Conservation (phyloP, 2,329 filamentous ascomycete species). For the Akanthomyces muscarius region DNA sequence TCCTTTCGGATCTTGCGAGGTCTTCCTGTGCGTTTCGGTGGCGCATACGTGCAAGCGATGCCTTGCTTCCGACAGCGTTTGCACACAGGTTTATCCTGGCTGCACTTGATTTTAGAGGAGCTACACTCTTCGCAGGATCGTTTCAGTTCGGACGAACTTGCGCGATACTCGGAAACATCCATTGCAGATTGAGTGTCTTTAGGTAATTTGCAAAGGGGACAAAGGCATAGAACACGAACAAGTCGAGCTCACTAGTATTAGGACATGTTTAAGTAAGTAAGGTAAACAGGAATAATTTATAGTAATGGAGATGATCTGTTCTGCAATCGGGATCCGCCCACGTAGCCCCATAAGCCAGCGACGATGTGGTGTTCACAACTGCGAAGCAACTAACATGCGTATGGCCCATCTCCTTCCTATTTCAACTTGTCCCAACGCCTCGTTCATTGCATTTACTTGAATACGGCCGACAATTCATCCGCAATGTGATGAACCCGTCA, state of each 20-base stretch:
- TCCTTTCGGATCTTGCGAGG: conserved; percentile 3
- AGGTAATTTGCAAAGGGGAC: neutral
- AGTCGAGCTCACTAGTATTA: neutral
- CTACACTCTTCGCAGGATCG: conserved; percentile 7
- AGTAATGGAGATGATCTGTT: neutral
- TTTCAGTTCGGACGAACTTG: neutral
- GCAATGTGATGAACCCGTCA: neutral
- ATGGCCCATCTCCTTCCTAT: neutral
- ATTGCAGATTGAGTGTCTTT: neutral
- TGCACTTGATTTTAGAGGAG: conserved; percentile 6
- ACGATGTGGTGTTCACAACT: neutral
- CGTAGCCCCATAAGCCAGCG: neutral
- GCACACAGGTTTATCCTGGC: conserved; percentile 1
- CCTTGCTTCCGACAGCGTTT: conserved; percentile 3
- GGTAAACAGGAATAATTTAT: neutral
- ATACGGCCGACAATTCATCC: neutral
- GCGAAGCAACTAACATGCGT: neutral
- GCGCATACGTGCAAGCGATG: neutral
- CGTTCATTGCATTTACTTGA: neutral
- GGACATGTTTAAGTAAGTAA: neutral
- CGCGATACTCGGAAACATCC: neutral
- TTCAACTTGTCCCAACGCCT: neutral
- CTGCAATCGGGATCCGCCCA: neutral
- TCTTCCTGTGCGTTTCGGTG: neutral
- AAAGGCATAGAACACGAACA: neutral